Conservation (phyloP, 2,329 filamentous ascomycete genomes). For the Emergomyces orientalis region DNA sequence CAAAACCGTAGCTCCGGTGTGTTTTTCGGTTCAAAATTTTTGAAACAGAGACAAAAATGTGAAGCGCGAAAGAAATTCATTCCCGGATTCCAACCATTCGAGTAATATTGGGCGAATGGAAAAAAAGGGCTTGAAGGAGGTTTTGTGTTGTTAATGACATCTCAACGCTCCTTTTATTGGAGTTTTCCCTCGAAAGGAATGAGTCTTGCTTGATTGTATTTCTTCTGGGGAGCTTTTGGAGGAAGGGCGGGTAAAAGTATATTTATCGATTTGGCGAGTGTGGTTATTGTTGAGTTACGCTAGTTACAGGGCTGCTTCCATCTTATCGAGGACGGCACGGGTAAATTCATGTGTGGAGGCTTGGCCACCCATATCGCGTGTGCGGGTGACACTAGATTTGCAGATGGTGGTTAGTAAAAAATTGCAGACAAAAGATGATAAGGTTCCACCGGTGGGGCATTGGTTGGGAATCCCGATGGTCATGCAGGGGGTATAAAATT, state of each 20-base stretch:
- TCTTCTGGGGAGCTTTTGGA: background rate
- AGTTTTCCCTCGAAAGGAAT: background rate
- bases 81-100: background rate
- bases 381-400: slow-evolving; percentile 62
- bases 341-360: slow-evolving; percentile 92
- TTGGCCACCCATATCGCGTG: slow-evolving; percentile 89
- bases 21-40: background rate
- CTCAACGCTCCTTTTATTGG: background rate
- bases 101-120: background rate
- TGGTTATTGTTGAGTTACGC: slow-evolving; percentile 5
- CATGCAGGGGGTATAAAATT: background rate
- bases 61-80: background rate
- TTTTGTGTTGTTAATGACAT: background rate
- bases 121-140: background rate
- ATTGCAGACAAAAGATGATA: background rate
- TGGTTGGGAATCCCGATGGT: background rate
- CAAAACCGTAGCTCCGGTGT: background rate
- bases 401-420: slow-evolving; percentile 34
- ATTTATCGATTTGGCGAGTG: background rate
- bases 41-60: background rate
- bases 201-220: background rate
- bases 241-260: background rate
- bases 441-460: background rate
- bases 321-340: slow-evolving; percentile 83
- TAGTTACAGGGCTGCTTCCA: slow-evolving; percentile 64